Base-by-base conservation (phyloP, 768 basidiomycete genomes). In the Gyrodon lividus region DNA sequence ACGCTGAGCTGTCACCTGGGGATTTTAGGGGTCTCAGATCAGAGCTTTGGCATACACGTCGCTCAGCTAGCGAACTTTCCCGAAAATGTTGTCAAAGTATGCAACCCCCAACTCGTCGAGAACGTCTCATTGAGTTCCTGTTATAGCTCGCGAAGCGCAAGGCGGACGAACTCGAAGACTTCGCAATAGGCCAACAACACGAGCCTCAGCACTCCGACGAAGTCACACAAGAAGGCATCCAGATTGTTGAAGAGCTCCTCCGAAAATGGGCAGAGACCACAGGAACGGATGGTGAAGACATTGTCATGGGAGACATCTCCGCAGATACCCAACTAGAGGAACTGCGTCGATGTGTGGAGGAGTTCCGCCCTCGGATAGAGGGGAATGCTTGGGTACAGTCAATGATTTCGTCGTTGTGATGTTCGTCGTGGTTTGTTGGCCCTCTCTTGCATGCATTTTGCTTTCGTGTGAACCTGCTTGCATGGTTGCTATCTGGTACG, bases 21-120 rank as follows among this genome's bases (percentile, higher is more conserved):
- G 22, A 33, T 12, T 4, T 5, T 51, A 92, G 92, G 92, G 13
- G 80, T 97, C 19, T 93, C 91, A 40, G 96, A 98, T 65, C 96
- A 98, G 70, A 96, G 92, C 65, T 98, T 98, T 63, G 97, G 96
- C 70, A 98, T 99, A 24, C 94, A 98, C 60, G 97, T 99, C 14
- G 97, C 97, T 0, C 81, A 93, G 65, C 75, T 98, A n/a, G 96
- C 96, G 4, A 95, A 98, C 69, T 99, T 99, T 70, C 97, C 97
- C 0, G 90, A 95, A 54, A 88, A 84, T 57, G 95, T 98, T 10
- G 81, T 98, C 53, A 91, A 88, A 77, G 88, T 90, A 43, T 51
- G 75, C 55, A 3, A 30, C 14, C 1, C 26, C 28, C 0, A 1
- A 10, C 19, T 30, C 14, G 17, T 31, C 14, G 8, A 31, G 26